Conservation (phyloP, 2,329 filamentous ascomycete genomes). For the Exophiala alcalophila region DNA sequence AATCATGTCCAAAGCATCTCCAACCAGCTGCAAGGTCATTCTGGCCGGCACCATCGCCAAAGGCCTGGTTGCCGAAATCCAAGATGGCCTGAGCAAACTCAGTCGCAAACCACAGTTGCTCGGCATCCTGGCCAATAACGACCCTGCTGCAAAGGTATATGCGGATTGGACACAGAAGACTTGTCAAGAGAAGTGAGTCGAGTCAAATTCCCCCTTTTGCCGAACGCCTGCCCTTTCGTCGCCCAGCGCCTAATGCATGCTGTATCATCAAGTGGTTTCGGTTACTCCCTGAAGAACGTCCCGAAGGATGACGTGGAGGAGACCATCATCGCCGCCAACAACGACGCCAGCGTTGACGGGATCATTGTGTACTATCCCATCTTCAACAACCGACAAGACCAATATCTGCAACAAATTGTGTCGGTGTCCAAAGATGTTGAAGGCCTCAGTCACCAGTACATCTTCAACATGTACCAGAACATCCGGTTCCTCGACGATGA, state of each 20-base stretch:
- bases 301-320: conserved; percentile 89
- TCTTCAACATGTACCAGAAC: conserved; percentile 99
- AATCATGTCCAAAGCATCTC: conserved; percentile 20
- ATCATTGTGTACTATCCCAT: conserved; percentile 99
- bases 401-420: conserved; percentile 93
- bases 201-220: neutral
- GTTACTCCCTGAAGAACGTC: conserved; percentile 79
- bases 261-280: conserved; percentile 60
- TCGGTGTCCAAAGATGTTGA: conserved; percentile 91
- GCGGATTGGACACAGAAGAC: conserved; percentile 98
- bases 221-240: neutral
- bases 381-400: conserved; percentile 85
- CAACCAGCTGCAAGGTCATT: conserved; percentile 74
- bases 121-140: conserved; percentile 87
- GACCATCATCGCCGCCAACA: conserved; percentile 78
- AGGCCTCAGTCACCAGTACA: conserved; percentile 86
- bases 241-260: conserved; percentile 7
- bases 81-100: conserved; percentile 69
- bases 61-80: conserved; percentile 72
- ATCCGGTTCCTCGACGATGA: conserved; percentile 84
- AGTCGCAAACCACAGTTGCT: conserved; percentile 71
- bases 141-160: conserved; percentile 88
- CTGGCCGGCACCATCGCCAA: conserved; percentile 85
- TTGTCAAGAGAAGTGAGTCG: conserved; percentile 86
- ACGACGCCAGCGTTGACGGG: conserved; percentile 71